A percentile compares a stretch with the other conserved stretches of the same genome.
Conservation (phyloP, 208 protist species). For the Trichomonas vaginalis region DNA sequence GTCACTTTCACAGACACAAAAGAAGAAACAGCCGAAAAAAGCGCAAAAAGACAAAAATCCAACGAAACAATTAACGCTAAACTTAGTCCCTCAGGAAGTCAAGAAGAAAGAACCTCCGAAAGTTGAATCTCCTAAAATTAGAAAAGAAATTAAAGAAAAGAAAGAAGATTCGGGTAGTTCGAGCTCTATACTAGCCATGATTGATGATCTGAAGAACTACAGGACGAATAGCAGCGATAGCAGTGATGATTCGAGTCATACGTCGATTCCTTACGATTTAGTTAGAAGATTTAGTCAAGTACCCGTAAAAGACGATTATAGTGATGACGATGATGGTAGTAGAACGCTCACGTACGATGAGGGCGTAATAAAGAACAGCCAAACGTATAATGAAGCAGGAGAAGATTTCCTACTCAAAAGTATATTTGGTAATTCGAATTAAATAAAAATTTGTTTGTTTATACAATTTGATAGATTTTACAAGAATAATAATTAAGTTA, state of each 20-base stretch:
- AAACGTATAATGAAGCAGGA: not conserved
- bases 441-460: not conserved
- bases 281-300: not conserved
- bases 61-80: not conserved
- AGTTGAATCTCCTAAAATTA: not conserved
- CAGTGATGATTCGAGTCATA: not conserved
- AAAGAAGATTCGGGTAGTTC: not conserved
- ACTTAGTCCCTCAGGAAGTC: not conserved
- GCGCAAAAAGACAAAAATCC: not conserved
- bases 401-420: not conserved
- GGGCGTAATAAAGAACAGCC: not conserved
- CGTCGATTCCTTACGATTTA: not conserved
- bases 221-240: not conserved
- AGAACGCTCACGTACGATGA: not conserved
- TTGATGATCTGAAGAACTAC: not conserved
- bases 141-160: not conserved
- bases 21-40: not conserved
- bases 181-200: not conserved
- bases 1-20: not conserved
- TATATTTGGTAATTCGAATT: not conserved
- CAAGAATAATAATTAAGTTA: not conserved
- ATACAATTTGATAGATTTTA: not conserved
- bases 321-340: not conserved
- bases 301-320: not conserved
- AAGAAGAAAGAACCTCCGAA: not conserved